These are phyloP conservation scores for Naganishia albida DNA, from an alignment of 1,284 basidiomycete genomes.

Conservation along the genomic window DNA sequence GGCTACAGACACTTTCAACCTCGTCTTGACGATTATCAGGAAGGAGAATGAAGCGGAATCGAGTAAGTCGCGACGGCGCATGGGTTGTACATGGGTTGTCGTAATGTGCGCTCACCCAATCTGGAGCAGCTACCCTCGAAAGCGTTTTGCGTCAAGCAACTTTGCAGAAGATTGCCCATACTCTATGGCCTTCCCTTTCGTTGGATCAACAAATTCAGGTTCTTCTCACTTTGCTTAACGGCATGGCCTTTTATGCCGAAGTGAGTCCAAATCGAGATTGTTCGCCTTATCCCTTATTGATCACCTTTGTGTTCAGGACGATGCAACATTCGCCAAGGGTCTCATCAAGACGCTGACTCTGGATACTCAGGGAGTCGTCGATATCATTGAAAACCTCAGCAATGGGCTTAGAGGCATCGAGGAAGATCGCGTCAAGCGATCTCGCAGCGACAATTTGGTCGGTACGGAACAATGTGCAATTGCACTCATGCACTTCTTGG, in stretches of 20 bases:
- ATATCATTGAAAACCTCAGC: conserved; percentile 21
- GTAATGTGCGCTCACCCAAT: neutral
- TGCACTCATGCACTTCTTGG: conserved; percentile 68
- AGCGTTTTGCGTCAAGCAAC: conserved; percentile 16
- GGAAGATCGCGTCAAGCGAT: conserved; percentile 20
- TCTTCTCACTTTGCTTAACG: conserved; percentile 9
- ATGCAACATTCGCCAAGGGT: conserved; percentile 15
- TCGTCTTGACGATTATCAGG: conserved; percentile 1
- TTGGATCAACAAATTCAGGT: conserved; percentile 25
- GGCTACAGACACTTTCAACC: conserved; percentile 12
- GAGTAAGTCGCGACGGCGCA: neutral
- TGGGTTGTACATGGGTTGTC: no score
- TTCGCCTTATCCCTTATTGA: neutral
- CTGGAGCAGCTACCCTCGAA: neutral
- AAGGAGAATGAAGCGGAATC: conserved; percentile 10
- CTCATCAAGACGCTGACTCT: conserved; percentile 12
- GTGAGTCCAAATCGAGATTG: neutral
- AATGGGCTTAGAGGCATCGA: conserved; percentile 12
- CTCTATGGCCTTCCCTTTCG: conserved; percentile 15
- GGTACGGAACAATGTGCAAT: conserved; percentile 39
- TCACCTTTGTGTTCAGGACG: neutral
- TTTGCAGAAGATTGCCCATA: conserved; percentile 9
- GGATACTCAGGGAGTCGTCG: conserved; percentile 19
- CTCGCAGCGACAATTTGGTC: conserved; percentile 57
- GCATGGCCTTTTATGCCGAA: conserved; percentile 15